Conservation (phyloP, 2,329 filamentous ascomycete species). For the Sarocladium kiliense region DNA sequence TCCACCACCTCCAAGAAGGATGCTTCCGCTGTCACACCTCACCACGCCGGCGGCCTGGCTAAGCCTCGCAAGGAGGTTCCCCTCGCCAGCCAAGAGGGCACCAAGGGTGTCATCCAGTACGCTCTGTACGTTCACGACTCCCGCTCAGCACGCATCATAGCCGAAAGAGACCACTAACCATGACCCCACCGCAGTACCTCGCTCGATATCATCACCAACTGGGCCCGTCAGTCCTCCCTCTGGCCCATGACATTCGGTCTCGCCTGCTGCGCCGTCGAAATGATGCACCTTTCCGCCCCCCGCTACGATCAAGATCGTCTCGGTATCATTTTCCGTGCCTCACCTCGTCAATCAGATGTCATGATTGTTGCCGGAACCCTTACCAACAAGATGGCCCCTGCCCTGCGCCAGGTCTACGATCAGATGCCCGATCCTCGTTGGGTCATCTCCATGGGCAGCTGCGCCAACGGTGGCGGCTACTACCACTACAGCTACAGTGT, state of each 20-base stretch:
- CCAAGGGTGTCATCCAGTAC: constrained; percentile 79
- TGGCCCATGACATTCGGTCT: constrained; percentile 89
- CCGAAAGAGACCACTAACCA: constrained; percentile 10
- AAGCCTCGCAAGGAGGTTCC: constrained; percentile 65
- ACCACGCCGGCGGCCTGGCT: constrained; percentile 50
- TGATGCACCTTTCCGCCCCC: constrained; percentile 87
- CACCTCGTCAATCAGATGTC: constrained; percentile 80
- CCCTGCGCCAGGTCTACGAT: constrained; percentile 85
- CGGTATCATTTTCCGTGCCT: constrained; percentile 87
- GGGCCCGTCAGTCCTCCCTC: constrained; percentile 76
- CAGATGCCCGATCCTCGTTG: constrained; percentile 91
- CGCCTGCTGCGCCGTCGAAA: constrained; percentile 84
- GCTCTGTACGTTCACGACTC: constrained; percentile 64
- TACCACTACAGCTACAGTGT: constrained; percentile 84
- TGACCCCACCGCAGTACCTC: constrained; percentile 52
- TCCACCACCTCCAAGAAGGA: constrained; percentile 58
- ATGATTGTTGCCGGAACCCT: constrained; percentile 93
- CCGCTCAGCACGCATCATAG: neutral
- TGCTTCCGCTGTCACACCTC: constrained; percentile 51
- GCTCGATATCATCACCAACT: constrained; percentile 75
- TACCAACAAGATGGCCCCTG: constrained; percentile 95
- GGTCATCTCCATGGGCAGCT: constrained; percentile 80
- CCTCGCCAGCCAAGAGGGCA: constrained; percentile 71
- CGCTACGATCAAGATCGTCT: constrained; percentile 86
- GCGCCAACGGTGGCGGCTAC: constrained; percentile 80